Evolutionary conservation across 208 protist species (phyloP), one percentile per base, ranked within the genome.

Genomic region (Leishmania guyanensis): DNA sequence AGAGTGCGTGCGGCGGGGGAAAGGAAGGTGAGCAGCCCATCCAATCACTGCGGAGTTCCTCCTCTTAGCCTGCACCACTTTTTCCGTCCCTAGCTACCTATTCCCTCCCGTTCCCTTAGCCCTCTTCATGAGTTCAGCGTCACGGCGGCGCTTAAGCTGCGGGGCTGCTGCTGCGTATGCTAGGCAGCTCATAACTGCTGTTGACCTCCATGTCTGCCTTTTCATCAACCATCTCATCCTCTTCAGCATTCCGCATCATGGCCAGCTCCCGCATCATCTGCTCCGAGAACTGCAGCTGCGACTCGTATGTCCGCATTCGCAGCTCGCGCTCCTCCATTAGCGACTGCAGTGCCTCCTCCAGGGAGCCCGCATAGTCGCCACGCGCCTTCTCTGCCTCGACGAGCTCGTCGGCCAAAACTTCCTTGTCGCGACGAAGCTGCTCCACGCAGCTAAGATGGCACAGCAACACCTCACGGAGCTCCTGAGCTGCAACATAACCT

Each of bases 361-460:
- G 71, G 22, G 72, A 77, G 64, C 82, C 71, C 78, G 89, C 36
- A 51, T 77, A 82, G 64, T 84, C 80, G 20, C 81, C 75, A 65
- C 88, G 70, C 43, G 77, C 68, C 29, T 82, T 72, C n/a, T 87
- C 85, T 14, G 78, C 77, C 39, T 82, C 78, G n/a, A 88, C 85
- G 2, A 94, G 74, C 56, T 94, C 88, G 36, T 81, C 80, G 20
- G 73, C 43, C 17, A 94, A 74, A 5, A 78, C 81, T 56, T 92
- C 75, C 75, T 91, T 91, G 33, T 94, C 90, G 46, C 84, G 85
- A 72, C 91, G 90, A 43, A 91, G 81, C 9, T 77, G 87, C 81
- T 93, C 89, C 26, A 93, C 71, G 62, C 88, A 75, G 48, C 73
- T 36, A 26, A 78, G 62, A 68, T 78, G 80, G 8, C 26, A 65